These are phyloP conservation scores for Geotrichum restrictum DNA, from an alignment of 1,139 yeast genomes.

Conservation along the genomic window DNA sequence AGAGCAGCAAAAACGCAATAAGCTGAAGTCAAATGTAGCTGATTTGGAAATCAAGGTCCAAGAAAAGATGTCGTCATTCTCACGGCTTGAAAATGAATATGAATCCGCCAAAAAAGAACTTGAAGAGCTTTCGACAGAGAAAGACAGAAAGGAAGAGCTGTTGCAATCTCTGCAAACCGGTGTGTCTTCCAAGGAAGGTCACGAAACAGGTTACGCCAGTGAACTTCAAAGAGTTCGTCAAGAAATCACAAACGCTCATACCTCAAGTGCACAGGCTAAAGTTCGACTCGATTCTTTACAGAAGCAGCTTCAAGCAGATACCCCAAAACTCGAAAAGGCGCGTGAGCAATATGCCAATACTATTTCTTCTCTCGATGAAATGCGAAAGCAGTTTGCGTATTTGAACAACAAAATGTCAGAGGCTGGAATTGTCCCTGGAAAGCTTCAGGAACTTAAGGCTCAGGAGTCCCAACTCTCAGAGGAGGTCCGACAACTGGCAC, in stretches of 20 bases:
- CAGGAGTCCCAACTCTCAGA: slow-evolving; percentile 35
- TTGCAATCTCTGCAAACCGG: slow-evolving; percentile 85
- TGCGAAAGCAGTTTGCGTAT: slow-evolving; percentile 42
- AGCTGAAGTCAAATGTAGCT: slow-evolving; percentile 29
- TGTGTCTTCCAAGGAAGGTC: slow-evolving; percentile 75
- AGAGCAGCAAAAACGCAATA: slow-evolving; percentile 25
- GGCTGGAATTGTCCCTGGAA: slow-evolving; percentile 59
- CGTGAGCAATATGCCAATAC: slow-evolving; percentile 49
- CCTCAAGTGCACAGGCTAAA: slow-evolving; percentile 57
- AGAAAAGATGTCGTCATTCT: slow-evolving; percentile 30
- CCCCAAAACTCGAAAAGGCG: slow-evolving; percentile 54
- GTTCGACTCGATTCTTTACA: slow-evolving; percentile 57
- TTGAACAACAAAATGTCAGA: slow-evolving; percentile 47
- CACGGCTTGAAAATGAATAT: slow-evolving; percentile 43
- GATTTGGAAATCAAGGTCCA: slow-evolving; percentile 25
- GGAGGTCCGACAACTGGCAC: slow-evolving; percentile 44
- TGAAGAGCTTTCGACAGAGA: slow-evolving; percentile 47
- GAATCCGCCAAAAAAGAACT: slow-evolving; percentile 46
- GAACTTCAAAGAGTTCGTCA: slow-evolving; percentile 68
- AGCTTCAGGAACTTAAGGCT: slow-evolving; percentile 46
- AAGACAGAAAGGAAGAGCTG: slow-evolving; percentile 68
- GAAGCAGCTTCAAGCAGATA: slow-evolving; percentile 51
- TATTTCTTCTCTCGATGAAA: slow-evolving; percentile 44
- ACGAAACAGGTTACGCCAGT: slow-evolving; percentile 74
- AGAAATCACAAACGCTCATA: slow-evolving; percentile 51